Evolutionary conservation across 768 basidiomycete species (phyloP), one percentile per base, ranked within the genome.

Genomic region (Mrakia gelida): DNA sequence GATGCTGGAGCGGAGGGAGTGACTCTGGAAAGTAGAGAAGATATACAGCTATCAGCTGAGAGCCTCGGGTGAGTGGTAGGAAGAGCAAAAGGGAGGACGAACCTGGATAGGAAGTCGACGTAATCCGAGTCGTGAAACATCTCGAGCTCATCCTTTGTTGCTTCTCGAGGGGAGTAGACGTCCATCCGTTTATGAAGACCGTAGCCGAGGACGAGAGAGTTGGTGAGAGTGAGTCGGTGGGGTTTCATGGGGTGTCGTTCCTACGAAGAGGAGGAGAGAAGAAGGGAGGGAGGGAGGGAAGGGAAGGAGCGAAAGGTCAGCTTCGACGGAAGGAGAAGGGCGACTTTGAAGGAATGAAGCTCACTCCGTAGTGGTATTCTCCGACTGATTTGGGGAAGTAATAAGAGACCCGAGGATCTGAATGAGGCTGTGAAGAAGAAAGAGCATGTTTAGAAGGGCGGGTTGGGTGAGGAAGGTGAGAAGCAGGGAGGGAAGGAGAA

Each of bases 241-340:
- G 96, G 96, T 84, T 98, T 97, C 96, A 99, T 99, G 3, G 96
- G 96, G 86, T 99, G 96, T 70, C 92, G 89, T 89, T 97, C 94
- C 96, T 98, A 81, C 9, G 38, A 23, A 16, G 21, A 41, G 8
- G n/a, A 21, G 30, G 30, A 11, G 65, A 68, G 21, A 23, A 32
- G 30, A 70, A 54, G 45, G 45, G 71, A n/a, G n/a, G n/a, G 56
- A 30, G 75, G 11, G 26, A 70, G 41, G 52, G 61, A 59, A 52
- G 49, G 49, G 18, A 38, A 52, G 49, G 49, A 52, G 49, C 16
- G 49, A 52, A 41, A 43, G 59, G 73, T 68, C 68, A 76, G 71
- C 56, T 70, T 26, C 63, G 38, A n/a, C 67, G 41, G 54, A 52
- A 30, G 30, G 21, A 52, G 72, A 43, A n/a, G 10, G 52, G 38